Percentiles rank a stretch among this genome's conserved stretches.
Conservation (phyloP, 805 yeast species). For the Jamesozyma spencerorum region DNA sequence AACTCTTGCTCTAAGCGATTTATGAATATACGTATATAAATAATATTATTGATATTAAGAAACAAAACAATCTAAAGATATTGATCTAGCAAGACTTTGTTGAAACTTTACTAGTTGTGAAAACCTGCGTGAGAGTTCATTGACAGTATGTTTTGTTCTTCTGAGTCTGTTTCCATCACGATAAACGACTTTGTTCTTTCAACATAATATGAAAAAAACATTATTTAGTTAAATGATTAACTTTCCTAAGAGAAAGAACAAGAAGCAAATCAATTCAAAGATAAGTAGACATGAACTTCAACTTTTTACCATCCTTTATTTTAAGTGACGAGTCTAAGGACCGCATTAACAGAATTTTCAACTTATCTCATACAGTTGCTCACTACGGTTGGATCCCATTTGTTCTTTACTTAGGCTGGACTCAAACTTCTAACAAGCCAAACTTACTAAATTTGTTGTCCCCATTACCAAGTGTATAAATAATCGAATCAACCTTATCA, state of each 20-base stretch:
- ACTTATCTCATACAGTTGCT: conserved; percentile 73
- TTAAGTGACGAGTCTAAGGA: conserved; percentile 47
- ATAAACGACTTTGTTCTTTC: no score
- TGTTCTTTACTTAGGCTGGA: conserved; percentile 83
- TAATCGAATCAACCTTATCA: no score
- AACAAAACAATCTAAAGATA: not conserved
- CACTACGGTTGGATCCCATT: conserved; percentile 98
- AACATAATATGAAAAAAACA: no score
- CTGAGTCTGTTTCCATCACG: no score
- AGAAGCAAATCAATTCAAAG: not conserved
- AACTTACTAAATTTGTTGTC: conserved; percentile 45
- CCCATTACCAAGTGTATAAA: conserved; percentile 31
- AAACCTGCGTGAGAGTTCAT: no score
- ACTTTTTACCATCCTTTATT: conserved; percentile 30
- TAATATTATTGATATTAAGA: not conserved
- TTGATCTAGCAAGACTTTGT: no score
- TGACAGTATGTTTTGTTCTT: no score
- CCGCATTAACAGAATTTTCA: conserved; percentile 75
- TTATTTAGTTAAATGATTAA: no score
- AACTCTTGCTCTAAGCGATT: conserved; percentile 58
- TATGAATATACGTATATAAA: not conserved
- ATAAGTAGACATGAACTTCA: conserved; percentile 12
- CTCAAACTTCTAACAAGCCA: conserved; percentile 75
- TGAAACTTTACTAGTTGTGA: no score
- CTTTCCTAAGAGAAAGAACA: not conserved